Conservation (phyloP, 164 flowering plant species). For the Annona squamosa region DNA sequence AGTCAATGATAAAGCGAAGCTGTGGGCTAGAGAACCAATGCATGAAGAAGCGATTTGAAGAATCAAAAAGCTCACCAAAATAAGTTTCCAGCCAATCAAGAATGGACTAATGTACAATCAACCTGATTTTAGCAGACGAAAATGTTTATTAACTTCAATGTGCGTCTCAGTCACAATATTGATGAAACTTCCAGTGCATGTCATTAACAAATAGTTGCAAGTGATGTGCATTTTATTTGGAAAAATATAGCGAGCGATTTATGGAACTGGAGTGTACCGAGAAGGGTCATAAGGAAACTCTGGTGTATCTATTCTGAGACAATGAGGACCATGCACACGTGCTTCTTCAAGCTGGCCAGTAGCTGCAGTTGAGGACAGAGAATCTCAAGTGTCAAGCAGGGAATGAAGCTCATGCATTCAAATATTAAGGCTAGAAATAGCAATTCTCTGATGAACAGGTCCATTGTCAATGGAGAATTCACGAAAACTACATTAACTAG, state of each 20-base stretch:
- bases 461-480: neutral
- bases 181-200: neutral
- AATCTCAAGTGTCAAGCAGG: neutral
- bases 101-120: neutral
- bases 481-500: neutral
- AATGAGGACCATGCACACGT: conserved; percentile 31
- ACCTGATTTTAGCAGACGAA: neutral
- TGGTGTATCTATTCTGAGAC: conserved; percentile 56
- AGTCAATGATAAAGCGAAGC: too few relatives aligned
- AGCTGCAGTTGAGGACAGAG: conserved; percentile 23
- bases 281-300: conserved; percentile 48
- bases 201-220: neutral
- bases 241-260: neutral
- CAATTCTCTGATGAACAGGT: neutral
- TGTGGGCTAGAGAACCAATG: too few relatives aligned
- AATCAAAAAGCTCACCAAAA: too few relatives aligned
- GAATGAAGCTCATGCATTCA: neutral
- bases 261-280: conserved; percentile 22
- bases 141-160: neutral
- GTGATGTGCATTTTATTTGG: neutral
- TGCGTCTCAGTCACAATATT: neutral
- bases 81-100: neutral
- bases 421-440: neutral
- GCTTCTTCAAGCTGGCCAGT: conserved; percentile 27
- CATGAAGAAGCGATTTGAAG: neutral